Evolutionary conservation across 148 eudicot genomes (phyloP), one percentile per base, ranked within the genome.

Genomic region (Drosera capensis): DNA sequence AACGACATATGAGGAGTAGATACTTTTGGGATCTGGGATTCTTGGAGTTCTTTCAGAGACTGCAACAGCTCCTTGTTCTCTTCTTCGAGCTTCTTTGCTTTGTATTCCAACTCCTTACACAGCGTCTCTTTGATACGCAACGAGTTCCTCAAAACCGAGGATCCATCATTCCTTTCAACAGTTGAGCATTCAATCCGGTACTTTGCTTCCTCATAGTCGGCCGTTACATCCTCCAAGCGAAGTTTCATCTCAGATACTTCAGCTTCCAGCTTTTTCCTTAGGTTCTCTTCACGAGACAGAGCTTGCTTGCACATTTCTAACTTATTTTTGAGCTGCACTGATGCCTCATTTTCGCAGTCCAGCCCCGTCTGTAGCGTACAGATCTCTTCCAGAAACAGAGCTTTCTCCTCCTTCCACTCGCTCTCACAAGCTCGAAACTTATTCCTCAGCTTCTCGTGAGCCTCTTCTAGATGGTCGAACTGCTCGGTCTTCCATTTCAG

Each of bases 401-500:
- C 58, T 66, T 57, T 90, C 73, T 85, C 95, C 39, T n/a, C 40
- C 42, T 78, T 88, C 88, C 94, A 75, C 45, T 78, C 82, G 17
- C 60, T 68, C 54, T 68, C 66, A 52, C 63, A 64, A 20, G 17
- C 25, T 28, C 22, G 40, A 20, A 67, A 57, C 45, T 76, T 54
- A 57, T 51, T 49, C 29, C 53, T 51, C 38, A 84, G 78, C 73
- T 76, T 85, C 45, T 75, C 62, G 39, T 90, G 78, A 16, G 95
- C 95, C 55, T 90, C 93, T 60, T 78, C 68, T 2, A 85, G 56
- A 56, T 80, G 87, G 43, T 52, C 46, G 55, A 90, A 84, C 43
- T 78, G 88, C 41, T 80, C 95, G 16, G 49, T 77, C 73, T 84
- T 80, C 87, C 85, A 84, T 57, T 90, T 84, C 3, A 87, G 74